phyloP scores from a whole-genome alignment of 306 rosid species.

The Hylodesmum podocarpum region DNA sequence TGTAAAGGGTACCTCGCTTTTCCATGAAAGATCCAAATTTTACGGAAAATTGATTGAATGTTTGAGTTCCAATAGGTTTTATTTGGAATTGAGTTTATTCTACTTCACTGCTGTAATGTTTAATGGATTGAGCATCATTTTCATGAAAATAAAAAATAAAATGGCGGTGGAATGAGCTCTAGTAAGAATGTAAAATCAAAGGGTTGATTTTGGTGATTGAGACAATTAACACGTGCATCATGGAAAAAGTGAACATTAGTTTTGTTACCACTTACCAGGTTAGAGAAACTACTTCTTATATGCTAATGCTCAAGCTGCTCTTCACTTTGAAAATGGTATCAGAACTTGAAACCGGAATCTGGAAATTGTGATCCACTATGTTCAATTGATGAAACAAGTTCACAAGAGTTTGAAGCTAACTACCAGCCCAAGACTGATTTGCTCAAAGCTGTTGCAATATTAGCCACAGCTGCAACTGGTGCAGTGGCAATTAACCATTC shows the following conservation, averaged over 20 bases:
- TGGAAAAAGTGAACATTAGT: neutral
- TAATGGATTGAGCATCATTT: neutral
- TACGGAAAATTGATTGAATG: neutral
- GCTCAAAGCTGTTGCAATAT: constrained; percentile 77
- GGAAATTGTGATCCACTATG: constrained; percentile 81
- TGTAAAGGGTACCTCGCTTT: constrained; percentile 11
- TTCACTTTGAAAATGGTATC: constrained; percentile 37
- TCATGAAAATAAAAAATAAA: neutral
- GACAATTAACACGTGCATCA: neutral
- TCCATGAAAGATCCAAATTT: constrained; percentile 25
- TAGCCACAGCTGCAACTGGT: constrained; percentile 71
- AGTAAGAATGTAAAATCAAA: neutral
- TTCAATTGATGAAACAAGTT: constrained; percentile 74
- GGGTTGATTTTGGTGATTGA: constrained; percentile 17
- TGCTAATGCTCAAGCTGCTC: constrained; percentile 20
- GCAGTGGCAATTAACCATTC: constrained; percentile 85
- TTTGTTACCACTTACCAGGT: neutral
- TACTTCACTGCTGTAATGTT: constrained; percentile 8
- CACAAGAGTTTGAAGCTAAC: constrained; percentile 58
- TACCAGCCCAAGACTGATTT: constrained; percentile 83
- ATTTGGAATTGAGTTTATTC: neutral
- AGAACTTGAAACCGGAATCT: constrained; percentile 56
- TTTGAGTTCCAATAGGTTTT: neutral
- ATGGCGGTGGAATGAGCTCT: neutral
- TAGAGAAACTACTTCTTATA: neutral